phyloP scores from a whole-genome alignment of 352 stramenopile species.

The Pythium sukuiense region DNA sequence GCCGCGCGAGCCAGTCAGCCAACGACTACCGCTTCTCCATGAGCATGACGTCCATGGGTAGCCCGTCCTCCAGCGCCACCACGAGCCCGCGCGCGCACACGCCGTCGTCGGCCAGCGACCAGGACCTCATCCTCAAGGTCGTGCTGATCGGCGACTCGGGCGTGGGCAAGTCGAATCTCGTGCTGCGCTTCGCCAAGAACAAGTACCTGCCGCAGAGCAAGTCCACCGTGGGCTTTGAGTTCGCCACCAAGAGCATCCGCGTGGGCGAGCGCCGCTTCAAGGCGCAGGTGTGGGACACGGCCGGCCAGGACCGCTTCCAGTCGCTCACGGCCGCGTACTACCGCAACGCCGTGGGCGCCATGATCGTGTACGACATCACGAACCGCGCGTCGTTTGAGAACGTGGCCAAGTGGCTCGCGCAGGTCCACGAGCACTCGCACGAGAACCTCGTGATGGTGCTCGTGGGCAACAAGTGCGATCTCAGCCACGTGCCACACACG shows the following conservation, averaged over 20 bases:
- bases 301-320: constrained; percentile 90
- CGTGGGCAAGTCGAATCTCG: constrained; percentile 88
- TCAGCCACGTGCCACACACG: constrained; percentile 71
- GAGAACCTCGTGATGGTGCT: constrained; percentile 83
- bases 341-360: constrained; percentile 85
- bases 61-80: constrained; percentile 37
- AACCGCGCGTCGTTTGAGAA: constrained; percentile 85
- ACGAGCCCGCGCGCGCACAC: constrained; percentile 53
- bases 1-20: not conserved
- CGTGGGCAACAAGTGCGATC: constrained; percentile 88
- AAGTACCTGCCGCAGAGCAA: constrained; percentile 77
- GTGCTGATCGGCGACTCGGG: constrained; percentile 88
- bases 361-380: constrained; percentile 94
- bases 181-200: constrained; percentile 90
- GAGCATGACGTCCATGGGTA: constrained; percentile 24
- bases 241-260: constrained; percentile 84
- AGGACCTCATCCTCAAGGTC: constrained; percentile 83
- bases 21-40: constrained; percentile 44
- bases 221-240: constrained; percentile 88
- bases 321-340: constrained; percentile 93
- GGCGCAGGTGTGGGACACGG: constrained; percentile 89
- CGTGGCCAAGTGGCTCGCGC: constrained; percentile 70
- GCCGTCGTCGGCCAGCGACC: constrained; percentile 28
- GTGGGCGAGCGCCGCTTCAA: constrained; percentile 82
- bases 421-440: constrained; percentile 83